Conservation (phyloP, 2,329 filamentous ascomycete genomes). For the Trichoderma arundinaceum region DNA sequence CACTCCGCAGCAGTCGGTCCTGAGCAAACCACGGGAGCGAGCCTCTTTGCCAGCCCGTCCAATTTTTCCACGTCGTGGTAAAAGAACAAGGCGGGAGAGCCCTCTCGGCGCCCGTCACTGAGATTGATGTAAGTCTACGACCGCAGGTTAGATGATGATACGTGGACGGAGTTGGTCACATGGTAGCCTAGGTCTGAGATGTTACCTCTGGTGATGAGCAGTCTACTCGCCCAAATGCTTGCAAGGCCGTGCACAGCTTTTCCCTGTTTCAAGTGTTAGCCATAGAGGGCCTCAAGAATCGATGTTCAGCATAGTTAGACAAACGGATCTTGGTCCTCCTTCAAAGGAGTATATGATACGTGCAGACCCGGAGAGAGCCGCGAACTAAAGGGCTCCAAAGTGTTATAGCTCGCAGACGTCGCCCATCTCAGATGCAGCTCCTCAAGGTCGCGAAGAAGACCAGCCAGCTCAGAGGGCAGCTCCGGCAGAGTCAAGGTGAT, state of each 20-base stretch:
- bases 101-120: slow-evolving; percentile 41
- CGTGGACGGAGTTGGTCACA: not conserved
- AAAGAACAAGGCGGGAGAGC: slow-evolving; percentile 68
- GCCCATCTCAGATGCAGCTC: slow-evolving; percentile 83
- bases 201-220: slow-evolving; percentile 52
- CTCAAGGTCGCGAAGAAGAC: slow-evolving; percentile 66
- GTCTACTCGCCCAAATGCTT: slow-evolving; percentile 62
- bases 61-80: slow-evolving; percentile 68
- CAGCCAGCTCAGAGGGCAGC: slow-evolving; percentile 70
- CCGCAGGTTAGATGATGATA: slow-evolving; percentile 39
- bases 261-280: slow-evolving; percentile 43
- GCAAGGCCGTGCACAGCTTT: slow-evolving; percentile 63
- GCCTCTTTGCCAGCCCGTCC: slow-evolving; percentile 58
- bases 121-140: slow-evolving; percentile 65
- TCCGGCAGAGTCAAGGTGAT: slow-evolving; percentile 76
- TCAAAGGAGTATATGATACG: slow-evolving; percentile 70
- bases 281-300: slow-evolving; percentile 1
- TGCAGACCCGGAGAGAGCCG: slow-evolving; percentile 81
- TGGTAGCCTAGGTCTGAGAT: not conserved
- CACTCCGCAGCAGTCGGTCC: slow-evolving; percentile 48
- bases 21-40: slow-evolving; percentile 50
- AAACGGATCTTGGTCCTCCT: slow-evolving; percentile 28
- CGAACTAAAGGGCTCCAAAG: slow-evolving; percentile 73
- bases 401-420: slow-evolving; percentile 61
- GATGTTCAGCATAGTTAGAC: not conserved